phyloP scores from a whole-genome alignment of 2,329 filamentous ascomycete genomes.

The Penicillium rolfsii region DNA sequence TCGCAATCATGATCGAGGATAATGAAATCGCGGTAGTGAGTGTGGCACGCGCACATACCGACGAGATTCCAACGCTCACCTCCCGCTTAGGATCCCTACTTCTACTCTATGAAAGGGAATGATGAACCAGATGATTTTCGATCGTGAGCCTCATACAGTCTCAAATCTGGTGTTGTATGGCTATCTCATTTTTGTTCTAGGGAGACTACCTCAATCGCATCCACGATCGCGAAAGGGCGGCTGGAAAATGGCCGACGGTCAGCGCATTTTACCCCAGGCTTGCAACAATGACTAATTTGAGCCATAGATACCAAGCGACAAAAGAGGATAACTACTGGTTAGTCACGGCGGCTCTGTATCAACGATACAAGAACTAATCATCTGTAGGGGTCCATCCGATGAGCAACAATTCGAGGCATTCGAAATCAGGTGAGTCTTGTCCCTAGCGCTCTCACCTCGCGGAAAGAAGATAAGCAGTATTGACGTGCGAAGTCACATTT shows the following conservation, averaged over 20 bases:
- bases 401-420: conserved; percentile 20
- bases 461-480: neutral
- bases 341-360: neutral
- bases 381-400: conserved; percentile 17
- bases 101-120: conserved; percentile 2
- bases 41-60: neutral
- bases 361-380: neutral
- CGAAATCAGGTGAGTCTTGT: conserved; percentile 14
- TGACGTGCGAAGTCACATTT: conserved; percentile 12
- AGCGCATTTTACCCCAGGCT: neutral
- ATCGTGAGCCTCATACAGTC: conserved; percentile 6
- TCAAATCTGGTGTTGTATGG: neutral
- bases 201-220: conserved; percentile 20
- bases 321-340: conserved; percentile 21
- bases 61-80: neutral
- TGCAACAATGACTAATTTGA: neutral
- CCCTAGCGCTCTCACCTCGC: neutral
- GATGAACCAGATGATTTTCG: conserved; percentile 12
- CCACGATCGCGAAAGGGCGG: conserved; percentile 13
- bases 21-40: conserved; percentile 1
- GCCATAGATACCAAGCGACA: conserved; percentile 17
- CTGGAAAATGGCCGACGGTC: conserved; percentile 19
- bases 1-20: neutral
- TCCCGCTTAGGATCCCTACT: conserved; percentile 1
- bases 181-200: conserved; percentile 1